Conservation (phyloP, 192 early-diverging fungal species). For the Umbelopsis sp. region DNA sequence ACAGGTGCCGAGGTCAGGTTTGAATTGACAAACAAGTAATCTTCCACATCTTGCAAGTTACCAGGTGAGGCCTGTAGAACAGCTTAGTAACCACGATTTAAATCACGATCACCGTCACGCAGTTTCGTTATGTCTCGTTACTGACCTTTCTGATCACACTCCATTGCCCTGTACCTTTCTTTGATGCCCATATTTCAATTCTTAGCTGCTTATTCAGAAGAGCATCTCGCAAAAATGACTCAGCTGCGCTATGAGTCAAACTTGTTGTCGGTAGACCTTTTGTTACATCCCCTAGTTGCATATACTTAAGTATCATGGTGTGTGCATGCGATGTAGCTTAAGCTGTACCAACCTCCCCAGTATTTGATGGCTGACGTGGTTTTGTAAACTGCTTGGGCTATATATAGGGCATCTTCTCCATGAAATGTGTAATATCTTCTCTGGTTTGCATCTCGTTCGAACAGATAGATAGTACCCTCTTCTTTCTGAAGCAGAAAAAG, state of each 20-base stretch:
- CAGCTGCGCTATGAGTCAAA: constrained; percentile 76
- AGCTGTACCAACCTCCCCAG: constrained; percentile 59
- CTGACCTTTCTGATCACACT: constrained; percentile 35
- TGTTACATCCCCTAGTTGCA: constrained; percentile 44
- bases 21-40: constrained; percentile 77
- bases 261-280: constrained; percentile 76
- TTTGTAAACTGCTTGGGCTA: constrained; percentile 87
- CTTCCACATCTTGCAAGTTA: constrained; percentile 90
- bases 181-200: constrained; percentile 83
- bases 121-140: not conserved
- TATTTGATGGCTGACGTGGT: constrained; percentile 92
- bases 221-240: constrained; percentile 78
- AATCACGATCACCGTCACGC: not conserved
- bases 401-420: constrained; percentile 85
- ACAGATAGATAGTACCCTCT: constrained; percentile 67
- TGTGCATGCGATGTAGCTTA: not conserved
- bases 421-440: constrained; percentile 88
- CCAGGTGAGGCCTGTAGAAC: constrained; percentile 82
- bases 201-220: constrained; percentile 73
- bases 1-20: constrained; percentile 77
- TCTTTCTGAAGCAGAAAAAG: constrained; percentile 42
- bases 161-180: constrained; percentile 52
- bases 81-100: constrained; percentile 18
- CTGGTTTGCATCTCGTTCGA: constrained; percentile 64
- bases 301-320: not conserved